Evolutionary conservation across 164 flowering plant genomes (phyloP), one percentile per base, ranked within the genome.

Genomic region (Umbilicus rupestris): DNA sequence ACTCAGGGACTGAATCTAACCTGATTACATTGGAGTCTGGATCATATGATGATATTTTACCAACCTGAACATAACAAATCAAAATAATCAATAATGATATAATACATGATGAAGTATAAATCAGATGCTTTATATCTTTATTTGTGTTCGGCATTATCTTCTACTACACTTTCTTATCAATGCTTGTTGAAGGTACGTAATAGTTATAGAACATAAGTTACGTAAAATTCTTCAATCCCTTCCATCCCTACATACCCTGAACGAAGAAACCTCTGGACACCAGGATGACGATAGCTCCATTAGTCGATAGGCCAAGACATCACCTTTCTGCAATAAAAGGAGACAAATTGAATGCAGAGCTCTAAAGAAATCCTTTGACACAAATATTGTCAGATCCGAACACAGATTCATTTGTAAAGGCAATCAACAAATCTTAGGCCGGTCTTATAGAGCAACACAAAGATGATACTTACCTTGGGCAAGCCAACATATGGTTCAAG

Each of bases 231-330:
- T 41, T 12, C 44, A 41, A 41, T 41, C 4, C 37, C 4, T 41
- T 41, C 16, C 7, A 2, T 14, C 12, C 16, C 58, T 8, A 28
- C 59, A 45, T 89, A 92, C 99, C 60, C 99, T 82, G 73, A 77
- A 88, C 20, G 94, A 69, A 69, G 97, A 84, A 66, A 88, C 72
- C 72, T 92, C 97, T 30, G 99, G 99, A 71, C 82, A 81, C 94
- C 95, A 90, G 20, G 89, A 77, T 19, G 96, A 87, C 46, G 97
- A 84, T 69, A 95, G 73, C 79, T 92, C 98, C 73, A 95, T 77
- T 72, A 95, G 52, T 60, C 97, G 88, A 81, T 95, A 95, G 63
- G 99, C 98, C 71, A 95, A 62, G 19, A 80, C 66, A 77, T 92
- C 90, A 69, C 95, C 98, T 73, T 74, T 87, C 99, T 95, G 83